Base-by-base conservation (phyloP, 495 filamentous ascomycete genomes). In the Sporormia fimetaria region DNA sequence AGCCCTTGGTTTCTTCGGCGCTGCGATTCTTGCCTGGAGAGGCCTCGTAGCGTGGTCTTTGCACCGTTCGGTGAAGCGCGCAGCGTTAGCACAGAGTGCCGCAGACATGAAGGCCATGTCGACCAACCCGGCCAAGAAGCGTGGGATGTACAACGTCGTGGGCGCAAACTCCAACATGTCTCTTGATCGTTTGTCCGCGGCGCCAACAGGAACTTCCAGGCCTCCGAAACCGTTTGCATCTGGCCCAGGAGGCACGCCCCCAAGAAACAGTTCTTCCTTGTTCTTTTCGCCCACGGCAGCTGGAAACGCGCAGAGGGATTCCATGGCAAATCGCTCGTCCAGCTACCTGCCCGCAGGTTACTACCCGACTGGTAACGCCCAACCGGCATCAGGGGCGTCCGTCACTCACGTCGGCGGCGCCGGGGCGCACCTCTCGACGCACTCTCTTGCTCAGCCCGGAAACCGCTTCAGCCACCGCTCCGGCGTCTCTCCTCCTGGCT, bases 241-340 rank as follows among this genome's bases (percentile, higher is more conserved):
- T 25, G 33, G 39, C 64, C 67, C 33, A 55, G 64, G 49, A 52
- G 68, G 57, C 53, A 67, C 66, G 21, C 64, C 61, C 36, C 61
- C 70, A 10, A 63, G 62, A 34, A 65, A 66, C 37, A 79, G 73
- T 26, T 35, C 42, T 21, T 42, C 37, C 2, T 72, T 98, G 3
- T 98, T 98, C 72, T 98, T 92, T 63, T 94, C 85, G 1, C 90
- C 90, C 0, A 96, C 90, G 1, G 88, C 88, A 0, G 76, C 73
- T 62, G 46, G 46, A 4, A 24, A 32, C 1, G 55, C 59, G 7
- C 56, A 69, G n/a, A 59, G 61, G 10, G 56, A 56, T 36, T 47
- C 57, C 25, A 52, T 55, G n/a, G n/a, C n/a, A 40, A 73, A 85
- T 66, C 68, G 66, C 62, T 73, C 65, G 9, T 78, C 75, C 3